Conservation (phyloP, 2,329 filamentous ascomycete species). For the Diaporthe citriasiana region DNA sequence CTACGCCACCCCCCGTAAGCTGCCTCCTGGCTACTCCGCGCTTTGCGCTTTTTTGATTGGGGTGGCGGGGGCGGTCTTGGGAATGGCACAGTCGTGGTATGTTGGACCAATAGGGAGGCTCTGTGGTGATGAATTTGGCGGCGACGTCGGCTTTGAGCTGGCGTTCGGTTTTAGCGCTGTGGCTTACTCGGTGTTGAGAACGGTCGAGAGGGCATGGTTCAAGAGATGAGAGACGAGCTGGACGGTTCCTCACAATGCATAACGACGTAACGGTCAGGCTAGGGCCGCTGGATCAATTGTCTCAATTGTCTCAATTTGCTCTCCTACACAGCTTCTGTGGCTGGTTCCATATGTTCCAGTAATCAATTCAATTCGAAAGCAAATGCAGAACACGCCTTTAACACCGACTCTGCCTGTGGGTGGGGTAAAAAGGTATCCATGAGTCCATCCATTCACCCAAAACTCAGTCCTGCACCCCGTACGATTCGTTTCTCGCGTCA, state of each 20-base stretch:
- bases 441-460: conserved; percentile 27
- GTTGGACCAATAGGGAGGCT: conserved; percentile 75
- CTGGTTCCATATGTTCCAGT: conserved; percentile 7
- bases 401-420: conserved; percentile 38
- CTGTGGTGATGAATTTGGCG: conserved; percentile 65
- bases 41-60: conserved; percentile 74
- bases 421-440: conserved; percentile 39
- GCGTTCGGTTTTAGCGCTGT: conserved; percentile 72
- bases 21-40: conserved; percentile 76
- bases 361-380: conserved; percentile 35
- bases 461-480: conserved; percentile 5
- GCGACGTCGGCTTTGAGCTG: conserved; percentile 70
- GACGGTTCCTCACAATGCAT: neutral
- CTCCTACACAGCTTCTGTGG: neutral
- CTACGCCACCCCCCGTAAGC: conserved; percentile 69
- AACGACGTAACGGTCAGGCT: neutral
- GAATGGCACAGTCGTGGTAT: conserved; percentile 80
- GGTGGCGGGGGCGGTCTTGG: conserved; percentile 74
- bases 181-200: conserved; percentile 65
- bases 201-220: conserved; percentile 58
- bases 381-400: conserved; percentile 40
- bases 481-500: conserved; percentile 32
- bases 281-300: neutral
- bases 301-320: neutral
- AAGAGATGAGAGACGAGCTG: conserved; percentile 44